Base-by-base conservation (phyloP, 129 eudicot genomes). In the Apium graveolens region DNA sequence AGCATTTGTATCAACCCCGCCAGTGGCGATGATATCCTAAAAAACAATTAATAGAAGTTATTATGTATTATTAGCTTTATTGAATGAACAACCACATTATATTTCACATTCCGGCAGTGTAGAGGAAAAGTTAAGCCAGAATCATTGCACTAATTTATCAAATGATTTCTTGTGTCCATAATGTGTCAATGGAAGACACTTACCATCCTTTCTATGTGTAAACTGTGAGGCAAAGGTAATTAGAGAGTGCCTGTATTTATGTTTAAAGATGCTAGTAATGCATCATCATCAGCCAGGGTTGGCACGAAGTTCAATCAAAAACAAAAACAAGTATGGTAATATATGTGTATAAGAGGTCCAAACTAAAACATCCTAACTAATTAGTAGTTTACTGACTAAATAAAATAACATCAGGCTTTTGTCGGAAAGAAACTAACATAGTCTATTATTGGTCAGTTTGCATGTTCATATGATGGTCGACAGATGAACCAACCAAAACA, bases 1-100 rank as follows among this genome's bases (percentile, higher is more conserved):
- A 73, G 91, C 92, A 86, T 92, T 95, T 20, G 92, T 78, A 82
- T 95, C 98, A 73, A 82, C 84, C 46, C 98, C 98, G 73, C 92
- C 97, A 70, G 98, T 91, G 37, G 87, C 98, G 88, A 95, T 90
- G 51, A 91, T 68, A 85, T 95, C 98, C 98, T 95, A 79, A 73
- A 7, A 75, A 79, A 20, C 44, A 24, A 82, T 14, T 13, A 43
- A n/a, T 5, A 3, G 24, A 1, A 53, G 37, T 38, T 76, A 51
- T 20, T 0, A 38, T 42, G 32, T 71, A 38, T 42, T 21, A 42
- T 13, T 73, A 39, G 34, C 51, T n/a, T 42, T n/a, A 10, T 26
- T 26, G 32, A 41, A 24, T 24, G 31, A 21, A 12, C 29, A 71
- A n/a, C 68, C 3, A 81, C 49, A 60, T 32, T n/a, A 66, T 14